Base-by-base conservation (phyloP, 176 grass and related monocot genomes). In the Aegilops tauschii region DNA sequence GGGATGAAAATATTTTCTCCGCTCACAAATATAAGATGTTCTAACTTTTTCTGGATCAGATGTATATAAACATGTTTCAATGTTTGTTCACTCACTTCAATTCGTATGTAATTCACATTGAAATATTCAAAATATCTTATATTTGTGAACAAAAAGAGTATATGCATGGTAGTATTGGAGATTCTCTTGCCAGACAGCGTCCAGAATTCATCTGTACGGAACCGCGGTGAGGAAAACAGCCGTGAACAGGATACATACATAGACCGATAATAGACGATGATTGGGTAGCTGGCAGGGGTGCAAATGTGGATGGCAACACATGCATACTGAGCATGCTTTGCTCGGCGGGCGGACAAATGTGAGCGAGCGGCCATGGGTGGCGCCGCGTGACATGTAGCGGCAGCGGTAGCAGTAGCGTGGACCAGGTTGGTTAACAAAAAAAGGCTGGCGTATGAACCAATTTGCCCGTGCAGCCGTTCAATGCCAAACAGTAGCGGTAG, bases 401-500 rank as follows among this genome's bases (percentile, higher is more conserved):
- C 13, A 40, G 30, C 4, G 45, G 45, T 49, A 14, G 45, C 45
- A 17, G 54, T 32, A 85, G 88, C 21, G 78, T 86, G 78, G 83
- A 36, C 83, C 78, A 32, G 5, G 8, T 27, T n/a, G 8, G 8
- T 34, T n/a, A 25, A 12, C 20, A 27, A 21, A 67, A 69, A 28
- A 50, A 10, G 34, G 61, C 9, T 25, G 66, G 76, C 78, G 21
- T 58, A 13, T 34, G n/a, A 65, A 65, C 82, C 56, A 82, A 76
- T 80, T 17, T 74, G 65, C 64, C 65, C 74, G 61, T 50, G 81
- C 74, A 83, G 9, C 69, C n/a, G 61, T 76, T 73, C 9, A 87
- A 82, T 75, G 31, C 83, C 45, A 54, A 54, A 36, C 61, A 9
- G 66, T 8, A 61, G n/a, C n/a, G 3, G 61, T 29, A 34, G 59